phyloP scores from a whole-genome alignment of 768 basidiomycete species.

The Zangia roseola region DNA sequence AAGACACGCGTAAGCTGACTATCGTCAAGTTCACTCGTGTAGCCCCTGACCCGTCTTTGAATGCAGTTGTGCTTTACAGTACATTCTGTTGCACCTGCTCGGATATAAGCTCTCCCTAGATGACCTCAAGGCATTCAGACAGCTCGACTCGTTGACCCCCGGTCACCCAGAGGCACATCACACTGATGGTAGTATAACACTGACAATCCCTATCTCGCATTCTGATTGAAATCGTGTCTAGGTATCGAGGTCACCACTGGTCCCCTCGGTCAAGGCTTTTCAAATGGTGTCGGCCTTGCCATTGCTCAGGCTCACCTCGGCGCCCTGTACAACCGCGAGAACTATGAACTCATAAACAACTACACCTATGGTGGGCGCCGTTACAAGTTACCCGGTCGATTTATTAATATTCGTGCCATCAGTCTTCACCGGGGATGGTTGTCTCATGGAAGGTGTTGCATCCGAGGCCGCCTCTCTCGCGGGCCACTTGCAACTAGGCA shows the following conservation, averaged over 20 bases:
- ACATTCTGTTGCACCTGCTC: constrained; percentile 85
- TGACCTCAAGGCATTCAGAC: constrained; percentile 92
- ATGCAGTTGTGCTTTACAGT: constrained; percentile 86
- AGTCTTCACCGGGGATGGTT: constrained; percentile 95
- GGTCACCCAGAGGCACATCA: constrained; percentile 85
- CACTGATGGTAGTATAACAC: constrained; percentile 50
- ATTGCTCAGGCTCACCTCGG: constrained; percentile 90
- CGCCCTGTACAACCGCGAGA: constrained; percentile 87
- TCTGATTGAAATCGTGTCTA: constrained; percentile 24
- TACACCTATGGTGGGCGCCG: constrained; percentile 74
- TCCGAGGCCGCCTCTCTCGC: constrained; percentile 89
- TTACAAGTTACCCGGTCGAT: background rate
- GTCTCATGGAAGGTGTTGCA: constrained; percentile 96
- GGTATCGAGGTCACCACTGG: constrained; percentile 93
- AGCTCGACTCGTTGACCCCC: constrained; percentile 85
- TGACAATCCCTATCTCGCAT: constrained; percentile 1
- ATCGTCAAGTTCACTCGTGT: background rate
- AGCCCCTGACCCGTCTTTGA: constrained; percentile 3
- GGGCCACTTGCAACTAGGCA: constrained; percentile 91
- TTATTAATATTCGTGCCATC: constrained; percentile 5
- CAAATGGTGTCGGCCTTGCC: constrained; percentile 90
- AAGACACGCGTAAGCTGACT: constrained; percentile 68
- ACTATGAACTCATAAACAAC: constrained; percentile 80
- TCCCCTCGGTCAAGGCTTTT: constrained; percentile 92
- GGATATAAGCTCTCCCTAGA: constrained; percentile 92